phyloP scores from a whole-genome alignment of 139 green algal species.

The Closterium sp. region DNA sequence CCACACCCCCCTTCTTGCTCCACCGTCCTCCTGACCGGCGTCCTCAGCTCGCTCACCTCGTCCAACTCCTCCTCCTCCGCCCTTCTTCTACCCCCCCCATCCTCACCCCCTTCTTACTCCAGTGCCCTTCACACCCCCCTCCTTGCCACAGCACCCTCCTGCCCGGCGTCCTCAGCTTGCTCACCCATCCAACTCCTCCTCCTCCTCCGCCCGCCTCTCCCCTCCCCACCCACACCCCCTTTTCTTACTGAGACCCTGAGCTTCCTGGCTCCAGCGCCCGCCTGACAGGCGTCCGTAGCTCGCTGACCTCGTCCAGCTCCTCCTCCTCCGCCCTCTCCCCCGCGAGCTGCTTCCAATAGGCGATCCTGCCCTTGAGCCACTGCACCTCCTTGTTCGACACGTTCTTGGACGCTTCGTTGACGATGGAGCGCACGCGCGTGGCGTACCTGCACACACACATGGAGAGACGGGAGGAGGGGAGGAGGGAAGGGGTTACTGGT shows the following conservation, averaged over 20 bases:
- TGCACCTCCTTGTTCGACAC: slow-evolving; percentile 81
- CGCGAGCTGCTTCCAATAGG: slow-evolving; percentile 93
- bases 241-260: neutral
- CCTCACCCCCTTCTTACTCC: neutral
- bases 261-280: neutral
- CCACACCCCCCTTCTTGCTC: neutral
- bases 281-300: neutral
- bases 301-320: slow-evolving; percentile 46
- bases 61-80: neutral
- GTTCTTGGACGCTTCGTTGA: slow-evolving; percentile 82
- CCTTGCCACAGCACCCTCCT: neutral
- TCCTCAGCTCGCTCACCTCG: neutral
- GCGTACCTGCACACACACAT: slow-evolving; percentile 47
- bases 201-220: slow-evolving; percentile 40
- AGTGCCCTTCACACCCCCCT: neutral
- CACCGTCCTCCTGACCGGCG: neutral
- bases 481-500: too few relatives aligned
- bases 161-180: neutral
- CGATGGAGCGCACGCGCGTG: slow-evolving; percentile 87
- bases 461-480: too few relatives aligned
- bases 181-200: slow-evolving; percentile 42
- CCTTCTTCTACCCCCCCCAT: neutral
- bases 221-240: slow-evolving; percentile 42
- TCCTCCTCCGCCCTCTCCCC: slow-evolving; percentile 55
- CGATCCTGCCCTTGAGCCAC: slow-evolving; percentile 76